phyloP scores from a whole-genome alignment of 139 green algal species.

The Yamagishiella unicocca region DNA sequence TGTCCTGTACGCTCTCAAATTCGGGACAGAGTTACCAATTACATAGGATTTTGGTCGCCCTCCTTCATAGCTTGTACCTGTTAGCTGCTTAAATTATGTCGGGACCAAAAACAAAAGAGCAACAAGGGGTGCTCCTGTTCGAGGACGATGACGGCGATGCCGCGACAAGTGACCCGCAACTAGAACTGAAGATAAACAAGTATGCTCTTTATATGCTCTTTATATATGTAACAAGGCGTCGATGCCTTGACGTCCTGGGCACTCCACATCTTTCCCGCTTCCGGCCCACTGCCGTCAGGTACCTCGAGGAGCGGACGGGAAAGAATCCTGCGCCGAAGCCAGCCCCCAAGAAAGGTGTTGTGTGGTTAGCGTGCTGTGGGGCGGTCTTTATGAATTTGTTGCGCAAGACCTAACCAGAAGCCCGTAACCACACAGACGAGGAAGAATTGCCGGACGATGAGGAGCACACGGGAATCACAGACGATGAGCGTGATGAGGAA shows the following conservation, averaged over 20 bases:
- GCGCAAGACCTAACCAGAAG: background rate
- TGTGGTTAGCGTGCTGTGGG: background rate
- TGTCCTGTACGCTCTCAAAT: too few species aligned
- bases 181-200: conserved; percentile 19
- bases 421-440: background rate
- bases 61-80: too few species aligned
- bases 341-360: background rate
- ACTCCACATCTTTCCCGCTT: background rate
- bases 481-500: conserved; percentile 18
- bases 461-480: background rate
- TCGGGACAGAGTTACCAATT: too few species aligned
- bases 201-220: background rate
- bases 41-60: too few species aligned
- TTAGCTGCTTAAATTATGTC: too few species aligned
- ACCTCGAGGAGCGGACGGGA: background rate
- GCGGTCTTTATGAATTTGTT: background rate
- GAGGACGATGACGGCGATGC: background rate
- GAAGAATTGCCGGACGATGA: background rate
- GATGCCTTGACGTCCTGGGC: background rate
- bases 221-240: background rate
- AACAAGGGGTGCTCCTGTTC: conserved; percentile 5
- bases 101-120: background rate
- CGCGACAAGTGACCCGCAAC: background rate
- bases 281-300: background rate
- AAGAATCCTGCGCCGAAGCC: background rate